These are phyloP conservation scores for Gypsophila paniculata DNA, from an alignment of 179 eudicot genomes.

Conservation along the genomic window DNA sequence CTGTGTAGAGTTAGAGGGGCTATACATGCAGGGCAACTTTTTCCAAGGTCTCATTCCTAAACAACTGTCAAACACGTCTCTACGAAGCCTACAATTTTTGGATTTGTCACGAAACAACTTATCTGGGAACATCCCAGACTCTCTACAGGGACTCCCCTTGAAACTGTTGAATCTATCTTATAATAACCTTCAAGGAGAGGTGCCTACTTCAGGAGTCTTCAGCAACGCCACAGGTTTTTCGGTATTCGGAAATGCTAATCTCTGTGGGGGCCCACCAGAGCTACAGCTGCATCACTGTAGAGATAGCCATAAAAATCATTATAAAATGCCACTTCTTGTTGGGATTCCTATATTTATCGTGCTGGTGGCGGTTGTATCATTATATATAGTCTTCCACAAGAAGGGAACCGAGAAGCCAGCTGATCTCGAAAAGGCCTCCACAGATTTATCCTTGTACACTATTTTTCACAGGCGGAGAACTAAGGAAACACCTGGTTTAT, in stretches of 20 bases:
- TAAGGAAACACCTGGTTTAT: neutral
- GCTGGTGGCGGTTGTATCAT: slow-evolving; percentile 8
- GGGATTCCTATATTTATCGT: slow-evolving; percentile 7
- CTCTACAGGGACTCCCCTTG: slow-evolving; percentile 15
- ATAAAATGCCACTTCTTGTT: neutral
- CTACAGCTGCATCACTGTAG: slow-evolving; percentile 25
- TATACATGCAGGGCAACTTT: slow-evolving; percentile 20
- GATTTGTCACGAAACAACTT: slow-evolving; percentile 37
- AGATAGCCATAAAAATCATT: neutral
- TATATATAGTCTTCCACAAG: neutral
- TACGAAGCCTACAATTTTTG: slow-evolving; percentile 18
- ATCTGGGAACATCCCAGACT: slow-evolving; percentile 27
- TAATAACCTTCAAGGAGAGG: slow-evolving; percentile 33
- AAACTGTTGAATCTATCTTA: slow-evolving; percentile 26
- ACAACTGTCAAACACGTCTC: neutral
- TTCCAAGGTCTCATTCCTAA: slow-evolving; percentile 28
- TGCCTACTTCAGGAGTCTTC: slow-evolving; percentile 34
- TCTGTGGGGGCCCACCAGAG: slow-evolving; percentile 36
- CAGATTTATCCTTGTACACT: slow-evolving; percentile 6
- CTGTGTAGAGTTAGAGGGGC: slow-evolving; percentile 14
- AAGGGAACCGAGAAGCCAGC: slow-evolving; percentile 4
- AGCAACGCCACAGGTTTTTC: slow-evolving; percentile 26
- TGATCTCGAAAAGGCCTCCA: neutral
- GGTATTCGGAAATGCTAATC: slow-evolving; percentile 23
- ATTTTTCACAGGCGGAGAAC: neutral